phyloP scores from a whole-genome alignment of 2,329 filamentous ascomycete species.

The Calonectria ilicicola region DNA sequence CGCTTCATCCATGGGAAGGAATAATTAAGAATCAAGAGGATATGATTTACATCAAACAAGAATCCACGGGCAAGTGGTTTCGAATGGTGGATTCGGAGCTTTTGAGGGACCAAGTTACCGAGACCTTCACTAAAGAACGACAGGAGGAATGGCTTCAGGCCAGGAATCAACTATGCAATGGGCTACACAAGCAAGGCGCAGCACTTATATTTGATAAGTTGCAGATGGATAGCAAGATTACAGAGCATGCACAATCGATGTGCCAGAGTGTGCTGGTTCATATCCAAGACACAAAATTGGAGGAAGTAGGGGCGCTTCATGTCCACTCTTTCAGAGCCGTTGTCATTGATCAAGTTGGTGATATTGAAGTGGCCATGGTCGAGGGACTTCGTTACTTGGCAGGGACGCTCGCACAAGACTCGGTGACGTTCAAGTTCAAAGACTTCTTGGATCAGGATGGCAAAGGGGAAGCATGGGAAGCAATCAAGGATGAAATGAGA shows the following conservation, averaged over 20 bases:
- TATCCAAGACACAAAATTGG: background rate
- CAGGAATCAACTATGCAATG: background rate
- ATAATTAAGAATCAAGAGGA: background rate
- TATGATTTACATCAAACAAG: background rate
- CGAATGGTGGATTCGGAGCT: background rate
- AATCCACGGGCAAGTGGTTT: background rate
- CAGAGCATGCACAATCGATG: background rate
- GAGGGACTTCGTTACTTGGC: background rate
- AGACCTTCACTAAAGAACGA: background rate
- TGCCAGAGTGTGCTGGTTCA: background rate
- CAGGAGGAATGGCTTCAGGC: background rate
- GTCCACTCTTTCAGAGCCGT: background rate
- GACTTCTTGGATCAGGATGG: background rate
- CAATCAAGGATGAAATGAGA: background rate
- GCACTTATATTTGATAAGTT: background rate
- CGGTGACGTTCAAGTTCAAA: background rate
- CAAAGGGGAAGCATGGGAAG: background rate
- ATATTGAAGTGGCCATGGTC: background rate
- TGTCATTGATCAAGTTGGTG: background rate
- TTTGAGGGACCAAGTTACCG: background rate
- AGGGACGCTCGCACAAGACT: background rate
- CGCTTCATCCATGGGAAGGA: background rate
- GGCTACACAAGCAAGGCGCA: background rate
- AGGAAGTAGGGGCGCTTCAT: background rate
- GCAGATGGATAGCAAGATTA: background rate